phyloP scores from a whole-genome alignment of 2,329 filamentous ascomycete species.

The Penicillium sp. region DNA sequence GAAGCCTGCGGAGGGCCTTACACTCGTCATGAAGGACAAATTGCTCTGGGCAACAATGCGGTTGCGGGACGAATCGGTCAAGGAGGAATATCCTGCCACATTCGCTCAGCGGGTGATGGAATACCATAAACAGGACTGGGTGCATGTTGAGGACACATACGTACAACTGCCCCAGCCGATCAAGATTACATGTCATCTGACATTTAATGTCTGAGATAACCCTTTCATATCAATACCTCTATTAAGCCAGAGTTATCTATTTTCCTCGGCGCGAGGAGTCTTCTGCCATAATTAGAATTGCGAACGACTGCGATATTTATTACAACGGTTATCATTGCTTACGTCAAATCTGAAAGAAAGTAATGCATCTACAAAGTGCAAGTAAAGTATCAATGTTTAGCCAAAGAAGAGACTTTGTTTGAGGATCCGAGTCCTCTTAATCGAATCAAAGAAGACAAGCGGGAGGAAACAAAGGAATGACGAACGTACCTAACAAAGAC shows the following conservation, averaged over 20 bases:
- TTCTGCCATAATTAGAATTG: background rate
- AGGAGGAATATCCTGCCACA: background rate
- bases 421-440: too few relatives aligned
- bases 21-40: background rate
- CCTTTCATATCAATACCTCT: background rate
- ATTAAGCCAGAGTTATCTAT: background rate
- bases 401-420: too few relatives aligned
- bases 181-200: background rate
- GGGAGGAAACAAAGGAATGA: background rate
- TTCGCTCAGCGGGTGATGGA: constrained; percentile 1
- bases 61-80: background rate
- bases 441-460: background rate
- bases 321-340: too few relatives aligned
- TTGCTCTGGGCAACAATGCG: background rate
- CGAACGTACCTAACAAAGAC: background rate
- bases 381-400: too few relatives aligned
- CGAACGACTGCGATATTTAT: too few relatives aligned
- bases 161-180: constrained; percentile 6
- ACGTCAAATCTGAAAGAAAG: too few relatives aligned
- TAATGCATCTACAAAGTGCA: too few relatives aligned
- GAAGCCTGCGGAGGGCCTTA: background rate
- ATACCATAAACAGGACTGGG: background rate
- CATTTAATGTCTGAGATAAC: background rate
- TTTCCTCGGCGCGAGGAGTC: background rate
- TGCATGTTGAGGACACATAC: background rate